A percentile compares a stretch with the other conserved stretches of the same genome.
Conservation (phyloP, 2,329 filamentous ascomycete genomes). For the Cladophialophora immunda region DNA sequence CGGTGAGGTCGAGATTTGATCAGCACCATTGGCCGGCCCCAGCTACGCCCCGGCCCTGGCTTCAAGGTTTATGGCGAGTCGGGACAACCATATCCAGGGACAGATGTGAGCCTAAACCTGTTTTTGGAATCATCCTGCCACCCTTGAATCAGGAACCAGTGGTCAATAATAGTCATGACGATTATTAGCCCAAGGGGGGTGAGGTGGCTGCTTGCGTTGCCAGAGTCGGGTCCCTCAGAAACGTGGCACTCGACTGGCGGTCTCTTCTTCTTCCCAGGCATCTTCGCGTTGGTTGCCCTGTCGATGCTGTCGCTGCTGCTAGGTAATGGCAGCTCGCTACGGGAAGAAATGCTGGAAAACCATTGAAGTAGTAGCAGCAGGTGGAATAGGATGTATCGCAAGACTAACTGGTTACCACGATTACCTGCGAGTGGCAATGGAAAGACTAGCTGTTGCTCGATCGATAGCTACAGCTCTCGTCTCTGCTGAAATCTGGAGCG, state of each 20-base stretch:
- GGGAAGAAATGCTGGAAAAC: not conserved
- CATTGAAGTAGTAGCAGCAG: not conserved
- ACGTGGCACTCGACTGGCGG: constrained; percentile 25
- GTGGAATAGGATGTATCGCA: not conserved
- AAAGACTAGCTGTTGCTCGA: too few relatives aligned
- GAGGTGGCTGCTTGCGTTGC: not conserved
- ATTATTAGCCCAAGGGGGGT: constrained; percentile 22
- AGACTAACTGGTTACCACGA: too few relatives aligned
- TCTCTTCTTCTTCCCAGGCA: not conserved
- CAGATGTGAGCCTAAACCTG: constrained; percentile 28
- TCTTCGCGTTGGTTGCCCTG: constrained; percentile 12
- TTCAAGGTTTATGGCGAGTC: constrained; percentile 21
- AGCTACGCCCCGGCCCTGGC: constrained; percentile 31
- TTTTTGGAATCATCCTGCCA: constrained; percentile 25
- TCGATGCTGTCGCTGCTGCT: not conserved
- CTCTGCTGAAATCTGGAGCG: not conserved
- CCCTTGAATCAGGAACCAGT: constrained; percentile 22
- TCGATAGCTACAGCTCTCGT: not conserved
- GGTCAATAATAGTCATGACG: constrained; percentile 13
- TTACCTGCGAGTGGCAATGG: too few relatives aligned
- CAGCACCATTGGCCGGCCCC: constrained; percentile 32
- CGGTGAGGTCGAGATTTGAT: constrained; percentile 29
- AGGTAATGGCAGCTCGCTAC: not conserved
- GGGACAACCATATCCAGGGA: constrained; percentile 24
- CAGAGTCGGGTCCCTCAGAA: not conserved